Evolutionary conservation across 495 filamentous ascomycete genomes (phyloP).

Genomic region (Gamarada debralockiae): DNA sequence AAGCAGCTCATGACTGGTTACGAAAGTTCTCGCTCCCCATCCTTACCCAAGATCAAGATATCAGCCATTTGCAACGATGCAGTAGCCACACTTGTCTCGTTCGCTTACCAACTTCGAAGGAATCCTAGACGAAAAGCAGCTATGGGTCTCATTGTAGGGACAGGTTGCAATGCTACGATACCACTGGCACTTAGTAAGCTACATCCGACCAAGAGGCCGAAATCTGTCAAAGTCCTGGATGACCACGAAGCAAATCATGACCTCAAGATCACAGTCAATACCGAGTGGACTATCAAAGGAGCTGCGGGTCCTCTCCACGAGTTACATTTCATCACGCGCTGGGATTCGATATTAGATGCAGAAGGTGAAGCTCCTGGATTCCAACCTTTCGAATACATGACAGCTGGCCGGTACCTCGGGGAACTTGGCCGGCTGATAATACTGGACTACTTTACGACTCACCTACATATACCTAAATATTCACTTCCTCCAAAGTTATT

Average conservation of each 20-base stretch:
- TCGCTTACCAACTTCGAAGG: conserved; percentile 60
- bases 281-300: conserved; percentile 81
- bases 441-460: conserved; percentile 57
- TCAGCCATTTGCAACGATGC: conserved; percentile 79
- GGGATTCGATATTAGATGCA: conserved; percentile 64
- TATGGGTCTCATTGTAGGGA: conserved; percentile 80
- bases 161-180: conserved; percentile 80
- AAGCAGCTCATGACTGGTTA: conserved; percentile 67
- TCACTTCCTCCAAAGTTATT: conserved; percentile 57
- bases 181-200: conserved; percentile 62
- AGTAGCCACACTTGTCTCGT: conserved; percentile 73
- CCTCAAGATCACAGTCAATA: conserved; percentile 71
- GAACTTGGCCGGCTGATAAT: conserved; percentile 74
- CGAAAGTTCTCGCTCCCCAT: conserved; percentile 37
- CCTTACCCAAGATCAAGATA: conserved; percentile 64
- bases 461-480: conserved; percentile 31
- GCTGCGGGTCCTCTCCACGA: conserved; percentile 61
- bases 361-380: conserved; percentile 72
- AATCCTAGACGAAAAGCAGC: conserved; percentile 58
- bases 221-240: conserved; percentile 31
- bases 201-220: conserved; percentile 55
- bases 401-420: conserved; percentile 76
- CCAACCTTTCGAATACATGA: conserved; percentile 88
- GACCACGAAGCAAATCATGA: conserved; percentile 29
- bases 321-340: conserved; percentile 61